Evolutionary conservation across 495 filamentous ascomycete genomes (phyloP).

Genomic region (Apiosordaria backusii): DNA sequence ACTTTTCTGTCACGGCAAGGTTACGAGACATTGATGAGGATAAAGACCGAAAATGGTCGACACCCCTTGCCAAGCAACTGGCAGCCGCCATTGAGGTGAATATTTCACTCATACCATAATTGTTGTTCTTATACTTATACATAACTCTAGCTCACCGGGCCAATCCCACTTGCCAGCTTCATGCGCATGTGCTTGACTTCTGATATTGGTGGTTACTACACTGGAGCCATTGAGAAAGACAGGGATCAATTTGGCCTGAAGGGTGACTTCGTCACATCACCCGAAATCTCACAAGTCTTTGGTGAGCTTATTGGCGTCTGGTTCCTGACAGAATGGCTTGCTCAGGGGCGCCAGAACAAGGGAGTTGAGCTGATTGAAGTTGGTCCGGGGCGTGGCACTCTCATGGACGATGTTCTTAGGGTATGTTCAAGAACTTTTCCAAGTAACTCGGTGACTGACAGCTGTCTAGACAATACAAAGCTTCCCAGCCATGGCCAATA

Average conservation of each 20-base stretch:
- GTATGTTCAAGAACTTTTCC: slow-evolving; percentile 47
- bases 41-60: slow-evolving; percentile 68
- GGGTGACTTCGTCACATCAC: slow-evolving; percentile 95
- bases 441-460: neutral
- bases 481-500: slow-evolving; percentile 72
- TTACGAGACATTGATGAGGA: slow-evolving; percentile 16
- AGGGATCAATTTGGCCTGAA: slow-evolving; percentile 82
- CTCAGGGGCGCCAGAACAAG: slow-evolving; percentile 66
- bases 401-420: slow-evolving; percentile 95
- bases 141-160: slow-evolving; percentile 67
- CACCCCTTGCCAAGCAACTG: slow-evolving; percentile 80
- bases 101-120: neutral
- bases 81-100: slow-evolving; percentile 76
- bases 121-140: slow-evolving; percentile 6
- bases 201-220: slow-evolving; percentile 92
- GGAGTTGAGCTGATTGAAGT: slow-evolving; percentile 88
- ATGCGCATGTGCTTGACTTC: slow-evolving; percentile 98
- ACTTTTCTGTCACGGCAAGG: slow-evolving; percentile 21
- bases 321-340: slow-evolving; percentile 94
- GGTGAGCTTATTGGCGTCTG: slow-evolving; percentile 92
- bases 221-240: slow-evolving; percentile 56
- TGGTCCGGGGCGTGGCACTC: slow-evolving; percentile 87
- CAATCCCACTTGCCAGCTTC: slow-evolving; percentile 84
- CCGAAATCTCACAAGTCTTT: slow-evolving; percentile 96
- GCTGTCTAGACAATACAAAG: slow-evolving; percentile 67